Conservation (phyloP, 805 yeast genomes). For the Hanseniaspora valbyensis region DNA sequence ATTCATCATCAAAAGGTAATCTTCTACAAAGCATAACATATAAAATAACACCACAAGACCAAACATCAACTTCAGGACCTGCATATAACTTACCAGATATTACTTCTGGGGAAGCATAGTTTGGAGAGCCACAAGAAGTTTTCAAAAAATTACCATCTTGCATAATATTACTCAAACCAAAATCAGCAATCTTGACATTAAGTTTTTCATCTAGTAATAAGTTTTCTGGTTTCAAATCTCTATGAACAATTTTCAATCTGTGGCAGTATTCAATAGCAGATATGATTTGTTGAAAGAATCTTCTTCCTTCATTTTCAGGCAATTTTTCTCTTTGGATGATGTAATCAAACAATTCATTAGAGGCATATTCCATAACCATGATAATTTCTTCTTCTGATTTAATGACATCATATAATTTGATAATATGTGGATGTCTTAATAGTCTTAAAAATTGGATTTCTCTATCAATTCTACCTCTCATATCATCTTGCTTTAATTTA, state of each 20-base stretch:
- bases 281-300: conserved; percentile 91
- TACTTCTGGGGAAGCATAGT: conserved; percentile 96
- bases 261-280: conserved; percentile 96
- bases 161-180: conserved; percentile 90
- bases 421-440: conserved; percentile 90
- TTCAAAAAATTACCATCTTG: conserved; percentile 93
- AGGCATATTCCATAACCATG: conserved; percentile 95
- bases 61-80: conserved; percentile 96
- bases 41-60: conserved; percentile 93
- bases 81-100: conserved; percentile 90
- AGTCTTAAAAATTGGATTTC: conserved; percentile 83
- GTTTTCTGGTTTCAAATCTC: conserved; percentile 95
- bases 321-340: conserved; percentile 88
- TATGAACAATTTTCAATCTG: conserved; percentile 88
- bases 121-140: conserved; percentile 93
- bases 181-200: conserved; percentile 92
- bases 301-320: conserved; percentile 82
- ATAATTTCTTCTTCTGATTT: conserved; percentile 90
- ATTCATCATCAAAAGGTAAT: conserved; percentile 91
- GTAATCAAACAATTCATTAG: conserved; percentile 90
- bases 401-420: conserved; percentile 88
- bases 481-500: conserved; percentile 84
- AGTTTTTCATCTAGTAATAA: conserved; percentile 76
- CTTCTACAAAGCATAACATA: conserved; percentile 95
- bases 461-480: conserved; percentile 94